A percentile compares a stretch with the other conserved stretches of the same genome.
These are phyloP conservation scores for Helicocarpus griseus DNA, from an alignment of 2,329 filamentous ascomycete species.

Conservation along the genomic window DNA sequence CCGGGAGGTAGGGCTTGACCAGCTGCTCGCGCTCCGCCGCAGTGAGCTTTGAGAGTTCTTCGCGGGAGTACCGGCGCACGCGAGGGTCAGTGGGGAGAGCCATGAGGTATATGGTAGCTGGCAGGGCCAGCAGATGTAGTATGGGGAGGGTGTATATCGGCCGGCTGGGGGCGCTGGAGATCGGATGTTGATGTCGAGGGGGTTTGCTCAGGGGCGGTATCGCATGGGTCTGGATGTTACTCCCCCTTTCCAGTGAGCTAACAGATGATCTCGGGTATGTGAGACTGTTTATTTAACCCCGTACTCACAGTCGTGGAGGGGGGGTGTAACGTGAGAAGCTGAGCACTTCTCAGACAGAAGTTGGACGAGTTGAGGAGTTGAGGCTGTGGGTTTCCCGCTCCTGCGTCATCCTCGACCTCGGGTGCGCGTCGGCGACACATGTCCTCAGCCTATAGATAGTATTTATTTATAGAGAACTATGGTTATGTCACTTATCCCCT, in stretches of 20 bases:
- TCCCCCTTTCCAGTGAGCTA: too few relatives aligned
- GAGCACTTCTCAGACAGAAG: too few relatives aligned
- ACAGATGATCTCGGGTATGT: neutral
- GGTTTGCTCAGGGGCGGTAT: neutral
- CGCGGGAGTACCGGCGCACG: neutral
- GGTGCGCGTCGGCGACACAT: neutral
- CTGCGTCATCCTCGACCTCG: slow-evolving; percentile 42
- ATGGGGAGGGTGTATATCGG: slow-evolving; percentile 26
- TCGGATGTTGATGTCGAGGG: neutral
- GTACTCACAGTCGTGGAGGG: neutral
- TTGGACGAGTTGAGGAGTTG: neutral
- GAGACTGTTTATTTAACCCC: neutral
- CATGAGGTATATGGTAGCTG: neutral
- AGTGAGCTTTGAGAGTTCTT: slow-evolving; percentile 9
- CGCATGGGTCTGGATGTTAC: neutral
- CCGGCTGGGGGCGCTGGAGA: neutral
- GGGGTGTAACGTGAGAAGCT: neutral
- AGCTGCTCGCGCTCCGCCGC: slow-evolving; percentile 26
- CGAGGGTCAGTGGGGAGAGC: slow-evolving; percentile 2
- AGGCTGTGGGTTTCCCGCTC: too few relatives aligned
- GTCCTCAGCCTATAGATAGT: too few relatives aligned
- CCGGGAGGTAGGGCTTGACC: slow-evolving; percentile 43
- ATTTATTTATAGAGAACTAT: too few relatives aligned
- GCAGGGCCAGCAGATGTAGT: neutral
- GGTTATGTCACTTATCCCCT: too few relatives aligned